Base-by-base conservation (phyloP, 2,329 filamentous ascomycete species). In the Penicillium corylophilum region DNA sequence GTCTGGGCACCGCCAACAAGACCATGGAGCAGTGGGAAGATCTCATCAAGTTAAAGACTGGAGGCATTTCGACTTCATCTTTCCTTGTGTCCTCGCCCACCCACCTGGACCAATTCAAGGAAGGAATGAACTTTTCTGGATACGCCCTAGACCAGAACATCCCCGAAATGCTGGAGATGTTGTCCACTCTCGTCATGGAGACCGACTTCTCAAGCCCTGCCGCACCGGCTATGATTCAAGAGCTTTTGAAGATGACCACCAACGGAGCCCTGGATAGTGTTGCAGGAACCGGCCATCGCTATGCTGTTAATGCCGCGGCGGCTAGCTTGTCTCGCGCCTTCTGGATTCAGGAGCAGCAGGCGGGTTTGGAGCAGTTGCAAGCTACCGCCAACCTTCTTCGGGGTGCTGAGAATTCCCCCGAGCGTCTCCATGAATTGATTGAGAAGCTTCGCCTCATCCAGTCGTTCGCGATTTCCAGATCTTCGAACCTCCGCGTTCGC, bases 1-100 rank as follows among this genome's bases (percentile, higher is more conserved):
- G 94, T 18, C 81, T 99, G 8, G 94, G 94, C 13, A 99, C 93
- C 2, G 88, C 88, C 62, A 83, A 86, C 53, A 89, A 89, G 79
- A 85, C 86, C 0, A 96, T 96, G 88, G 94, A 96, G 70, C 86
- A 96, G 70, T 82, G 97, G 46, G 94, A 99, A 71, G 94, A 97
- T 66, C 74, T 92, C 49, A 96, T 99, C 71, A 97, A 97, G 71
- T 81, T 97, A 26, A 95, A 95, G 76, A 97, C 94, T 1, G 94
- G 94, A 18, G 94, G 94, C 9, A 83, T 99, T 33, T 89, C 86
- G 2, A 85, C 95, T 15, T 86, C 88, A 1, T 92, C 96, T 61
- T 89, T 95, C 72, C 83, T 87, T n/a, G 85, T 87, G 0, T 83
- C 92, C 0, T 90, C 86, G 2, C 90, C 93, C 0, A 81, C 80